These are phyloP conservation scores for Iberis amara DNA, from an alignment of 441 rosid genomes.

Conservation along the genomic window DNA sequence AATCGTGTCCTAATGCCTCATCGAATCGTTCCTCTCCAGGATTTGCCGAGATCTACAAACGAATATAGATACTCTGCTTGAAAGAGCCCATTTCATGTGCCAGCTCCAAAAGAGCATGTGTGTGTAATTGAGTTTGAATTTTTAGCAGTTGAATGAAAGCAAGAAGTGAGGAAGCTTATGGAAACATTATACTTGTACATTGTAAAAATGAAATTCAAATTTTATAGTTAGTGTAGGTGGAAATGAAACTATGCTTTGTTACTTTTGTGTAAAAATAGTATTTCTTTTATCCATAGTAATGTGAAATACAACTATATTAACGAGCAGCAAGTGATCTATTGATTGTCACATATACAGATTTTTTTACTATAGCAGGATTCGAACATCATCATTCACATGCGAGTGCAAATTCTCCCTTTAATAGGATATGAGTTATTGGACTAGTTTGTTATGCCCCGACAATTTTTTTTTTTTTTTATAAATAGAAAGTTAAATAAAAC, in stretches of 20 bases:
- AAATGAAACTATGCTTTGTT: constrained; percentile 13
- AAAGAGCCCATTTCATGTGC: neutral
- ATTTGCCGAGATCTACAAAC: constrained; percentile 23
- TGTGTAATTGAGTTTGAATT: neutral
- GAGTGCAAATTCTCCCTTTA: too few species aligned
- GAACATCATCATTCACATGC: too few species aligned
- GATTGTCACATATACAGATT: too few species aligned
- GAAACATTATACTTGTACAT: neutral
- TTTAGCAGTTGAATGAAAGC: too few species aligned
- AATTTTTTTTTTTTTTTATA: too few species aligned
- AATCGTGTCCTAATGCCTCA: constrained; percentile 29
- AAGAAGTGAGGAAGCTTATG: too few species aligned
- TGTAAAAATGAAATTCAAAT: constrained; percentile 14
- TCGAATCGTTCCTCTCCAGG: constrained; percentile 16
- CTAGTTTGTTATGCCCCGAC: too few species aligned
- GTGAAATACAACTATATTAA: neutral
- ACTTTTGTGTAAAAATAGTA: neutral
- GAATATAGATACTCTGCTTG: constrained; percentile 22
- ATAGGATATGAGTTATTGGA: too few species aligned
- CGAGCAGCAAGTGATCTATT: too few species aligned
- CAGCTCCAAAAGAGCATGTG: neutral
- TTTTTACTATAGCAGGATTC: too few species aligned
- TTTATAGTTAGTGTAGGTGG: constrained; percentile 13
- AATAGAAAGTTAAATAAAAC: too few species aligned
- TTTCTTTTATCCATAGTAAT: neutral